Percentiles rank a stretch among this genome's conserved stretches.
phyloP scores from a whole-genome alignment of 805 yeast species.

The Candida sphagnicola region DNA sequence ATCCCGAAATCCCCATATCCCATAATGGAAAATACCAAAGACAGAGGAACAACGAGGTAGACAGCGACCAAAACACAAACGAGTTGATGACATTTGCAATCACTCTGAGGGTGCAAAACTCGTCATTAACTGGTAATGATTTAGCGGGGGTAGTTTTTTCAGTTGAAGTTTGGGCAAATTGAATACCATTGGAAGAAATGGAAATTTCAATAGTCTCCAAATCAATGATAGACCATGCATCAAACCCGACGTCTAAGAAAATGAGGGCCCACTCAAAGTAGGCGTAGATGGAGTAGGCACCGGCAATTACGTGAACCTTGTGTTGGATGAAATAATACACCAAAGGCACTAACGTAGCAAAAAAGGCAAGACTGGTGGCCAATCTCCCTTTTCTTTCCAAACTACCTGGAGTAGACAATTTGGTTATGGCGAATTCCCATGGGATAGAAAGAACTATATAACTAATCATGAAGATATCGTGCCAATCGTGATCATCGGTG shows the following conservation, averaged over 20 bases:
- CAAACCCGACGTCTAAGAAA: constrained; percentile 78
- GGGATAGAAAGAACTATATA: constrained; percentile 89
- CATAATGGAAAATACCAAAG: constrained; percentile 98
- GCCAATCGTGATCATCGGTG: constrained; percentile 95
- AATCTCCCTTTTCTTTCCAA: constrained; percentile 48
- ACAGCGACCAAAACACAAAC: constrained; percentile 78
- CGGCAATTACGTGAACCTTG: constrained; percentile 79
- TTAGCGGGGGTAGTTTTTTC: neutral
- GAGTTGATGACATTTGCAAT: constrained; percentile 55
- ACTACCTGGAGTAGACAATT: constrained; percentile 43
- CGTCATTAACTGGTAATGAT: constrained; percentile 17
- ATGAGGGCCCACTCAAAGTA: constrained; percentile 93
- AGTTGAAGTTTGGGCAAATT: constrained; percentile 7
- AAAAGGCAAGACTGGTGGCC: constrained; percentile 57
- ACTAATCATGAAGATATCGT: constrained; percentile 91
- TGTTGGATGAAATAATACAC: constrained; percentile 89
- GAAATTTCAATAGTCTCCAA: constrained; percentile 58
- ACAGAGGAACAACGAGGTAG: constrained; percentile 77
- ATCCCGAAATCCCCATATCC: constrained; percentile 97
- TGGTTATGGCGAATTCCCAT: constrained; percentile 70
- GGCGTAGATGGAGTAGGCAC: constrained; percentile 95
- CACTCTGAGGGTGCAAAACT: constrained; percentile 33
- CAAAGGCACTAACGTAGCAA: constrained; percentile 72
- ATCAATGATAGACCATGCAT: constrained; percentile 71
- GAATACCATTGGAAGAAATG: constrained; percentile 24